Base-by-base conservation (phyloP, 2,329 filamentous ascomycete species). In the Colletotrichum sp. region DNA sequence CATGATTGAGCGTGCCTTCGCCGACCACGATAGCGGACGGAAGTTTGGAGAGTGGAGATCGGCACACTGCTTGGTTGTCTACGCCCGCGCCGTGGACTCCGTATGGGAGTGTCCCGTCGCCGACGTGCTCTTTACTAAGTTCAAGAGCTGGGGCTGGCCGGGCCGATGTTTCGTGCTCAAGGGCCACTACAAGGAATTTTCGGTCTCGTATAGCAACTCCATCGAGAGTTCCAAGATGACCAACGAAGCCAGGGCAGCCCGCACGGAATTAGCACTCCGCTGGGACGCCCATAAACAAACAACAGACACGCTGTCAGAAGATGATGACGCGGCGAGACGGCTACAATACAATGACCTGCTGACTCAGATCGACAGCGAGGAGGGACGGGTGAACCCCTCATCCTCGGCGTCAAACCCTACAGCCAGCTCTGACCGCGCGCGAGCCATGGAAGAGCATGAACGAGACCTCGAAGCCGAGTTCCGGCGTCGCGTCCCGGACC, bases 151-250 rank as follows among this genome's bases (percentile, higher is more conserved):
- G 78, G 88, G 87, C 26, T 92, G 90, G 90, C 77, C 78, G 1
- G 90, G 90, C 3, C 86, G 87, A 55, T 88, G 85, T 75, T 91
- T 91, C 78, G 83, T 91, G 9, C 84, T 92, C 39, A 91, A 91
- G 79, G 90, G 90, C 0, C 88, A 90, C 69, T 92, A 89, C 79
- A 85, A 86, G 63, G 90, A 91, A 77, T 91, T 91, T 76, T 89
- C 88, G 18, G 84, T 85, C 30, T 89, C 88, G 0, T 91, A 90
- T 77, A 86, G 87, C 75, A 88, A 87, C 75, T 88, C 90, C 76
- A 89, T 91, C 75, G 84, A 84, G 24, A 87, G 86, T 6, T 79
- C 82, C 34, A 87, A 84, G 76, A 88, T 85, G 80, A 86, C 85
- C 32, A 21, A 32, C 32, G 83, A 83, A 9, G 85, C 85, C n/a